Percentiles rank a stretch among this genome's conserved stretches.
These are phyloP conservation scores for Fraxinus floribunda DNA, from an alignment of 305 asterid genomes.

Conservation along the genomic window DNA sequence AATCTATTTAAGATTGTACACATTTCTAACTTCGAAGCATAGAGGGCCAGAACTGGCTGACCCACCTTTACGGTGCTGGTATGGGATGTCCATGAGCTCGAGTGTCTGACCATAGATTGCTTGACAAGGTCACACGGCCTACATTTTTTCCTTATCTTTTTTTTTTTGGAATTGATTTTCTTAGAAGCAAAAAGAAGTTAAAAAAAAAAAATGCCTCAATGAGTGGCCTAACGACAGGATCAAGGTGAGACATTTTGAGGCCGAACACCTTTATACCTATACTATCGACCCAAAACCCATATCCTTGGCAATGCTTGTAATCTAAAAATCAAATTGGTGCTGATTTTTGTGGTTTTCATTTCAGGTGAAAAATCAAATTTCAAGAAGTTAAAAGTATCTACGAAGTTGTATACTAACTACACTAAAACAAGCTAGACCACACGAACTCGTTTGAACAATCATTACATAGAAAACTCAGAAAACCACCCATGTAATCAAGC, in stretches of 20 bases:
- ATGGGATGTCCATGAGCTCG: not conserved
- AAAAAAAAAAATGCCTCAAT: not conserved
- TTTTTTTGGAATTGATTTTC: not conserved
- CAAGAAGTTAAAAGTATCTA: not conserved
- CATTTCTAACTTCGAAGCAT: not conserved
- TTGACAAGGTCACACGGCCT: not conserved
- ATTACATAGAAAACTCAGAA: not conserved
- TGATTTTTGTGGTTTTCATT: not conserved
- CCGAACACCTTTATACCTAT: not conserved
- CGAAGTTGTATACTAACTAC: not conserved
- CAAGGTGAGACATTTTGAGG: not conserved
- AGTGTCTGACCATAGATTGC: not conserved
- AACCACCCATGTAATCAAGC: constrained; percentile 37
- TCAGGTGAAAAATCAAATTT: not conserved
- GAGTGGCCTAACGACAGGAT: not conserved
- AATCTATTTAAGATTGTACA: not conserved
- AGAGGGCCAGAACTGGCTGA: not conserved
- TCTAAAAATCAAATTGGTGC: not conserved
- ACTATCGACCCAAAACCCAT: not conserved
- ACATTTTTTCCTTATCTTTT: not conserved
- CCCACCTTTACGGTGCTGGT: not conserved
- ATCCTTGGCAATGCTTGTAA: not conserved
- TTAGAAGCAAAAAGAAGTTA: not conserved
- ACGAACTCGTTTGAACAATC: not conserved
- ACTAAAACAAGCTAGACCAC: constrained; percentile 28